Percentiles rank a stretch among this genome's conserved stretches.
phyloP scores from a whole-genome alignment of 345 rosid genomes.

The Mallotus nudiflorus region DNA sequence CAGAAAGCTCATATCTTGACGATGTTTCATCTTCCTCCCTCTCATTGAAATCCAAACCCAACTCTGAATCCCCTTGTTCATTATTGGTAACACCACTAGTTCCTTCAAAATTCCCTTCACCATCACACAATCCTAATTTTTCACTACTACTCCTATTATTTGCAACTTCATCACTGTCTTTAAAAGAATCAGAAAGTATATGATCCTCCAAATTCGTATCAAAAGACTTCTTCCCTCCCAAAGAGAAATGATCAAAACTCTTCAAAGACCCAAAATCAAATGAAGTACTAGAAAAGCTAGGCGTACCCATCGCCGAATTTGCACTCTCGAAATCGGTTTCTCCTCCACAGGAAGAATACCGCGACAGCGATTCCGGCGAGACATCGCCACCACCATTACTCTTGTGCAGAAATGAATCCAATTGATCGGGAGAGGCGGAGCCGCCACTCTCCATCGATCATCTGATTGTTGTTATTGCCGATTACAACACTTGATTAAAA shows the following conservation, averaged over 20 bases:
- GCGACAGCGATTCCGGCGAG: constrained; percentile 52
- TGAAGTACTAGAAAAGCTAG: constrained; percentile 60
- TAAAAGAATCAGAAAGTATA: constrained; percentile 19
- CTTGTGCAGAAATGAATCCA: constrained; percentile 30
- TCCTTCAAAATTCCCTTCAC: constrained; percentile 3
- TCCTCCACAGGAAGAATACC: constrained; percentile 78
- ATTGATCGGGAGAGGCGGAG: constrained; percentile 47
- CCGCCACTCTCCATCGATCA: constrained; percentile 57
- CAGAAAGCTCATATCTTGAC: constrained; percentile 47
- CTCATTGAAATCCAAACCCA: constrained; percentile 17
- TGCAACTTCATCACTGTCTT: constrained; percentile 10
- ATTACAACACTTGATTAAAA: no score
- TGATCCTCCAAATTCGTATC: constrained; percentile 25
- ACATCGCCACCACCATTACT: constrained; percentile 38
- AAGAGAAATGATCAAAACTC: constrained; percentile 57
- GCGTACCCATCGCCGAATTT: constrained; percentile 78
- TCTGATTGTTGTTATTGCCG: constrained; percentile 21
- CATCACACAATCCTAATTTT: constrained; percentile 12
- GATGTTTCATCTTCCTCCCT: constrained; percentile 41
- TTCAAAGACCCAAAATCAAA: constrained; percentile 62
- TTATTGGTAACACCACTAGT: neutral
- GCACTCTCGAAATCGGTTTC: constrained; percentile 87
- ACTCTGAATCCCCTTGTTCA: constrained; percentile 16
- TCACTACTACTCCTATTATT: constrained; percentile 1
- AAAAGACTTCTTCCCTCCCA: constrained; percentile 49